Percentiles rank a stretch among this genome's conserved stretches.
phyloP scores from a whole-genome alignment of 371 early-diverging fungal species.

The Rhizopus sp. region DNA sequence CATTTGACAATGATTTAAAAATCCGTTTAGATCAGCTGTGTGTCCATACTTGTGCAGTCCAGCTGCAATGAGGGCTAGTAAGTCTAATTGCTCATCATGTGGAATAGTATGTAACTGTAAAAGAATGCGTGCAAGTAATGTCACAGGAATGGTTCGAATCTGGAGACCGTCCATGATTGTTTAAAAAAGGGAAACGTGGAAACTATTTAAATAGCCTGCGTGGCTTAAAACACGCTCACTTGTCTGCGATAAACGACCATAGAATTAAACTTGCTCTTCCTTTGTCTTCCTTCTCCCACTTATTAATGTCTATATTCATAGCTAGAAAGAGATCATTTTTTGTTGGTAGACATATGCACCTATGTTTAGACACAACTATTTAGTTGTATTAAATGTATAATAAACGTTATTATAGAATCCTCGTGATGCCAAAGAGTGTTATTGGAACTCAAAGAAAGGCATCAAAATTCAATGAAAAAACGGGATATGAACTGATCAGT shows the following conservation, averaged over 20 bases:
- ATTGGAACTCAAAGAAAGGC: conserved; percentile 12
- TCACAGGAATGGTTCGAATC: conserved; percentile 32
- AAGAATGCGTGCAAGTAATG: conserved; percentile 35
- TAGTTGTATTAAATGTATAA: conserved; percentile 13
- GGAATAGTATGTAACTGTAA: conserved; percentile 36
- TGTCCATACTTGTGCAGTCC: conserved; percentile 36
- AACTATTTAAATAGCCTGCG: conserved; percentile 1
- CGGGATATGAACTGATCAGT: conserved; percentile 10
- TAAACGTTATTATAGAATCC: conserved; percentile 14
- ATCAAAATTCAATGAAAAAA: conserved; percentile 10
- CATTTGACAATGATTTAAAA: conserved; percentile 32
- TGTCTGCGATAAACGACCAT: too few species aligned
- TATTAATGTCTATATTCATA: neutral
- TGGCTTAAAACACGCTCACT: neutral
- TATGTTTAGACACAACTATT: conserved; percentile 8
- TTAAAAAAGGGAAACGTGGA: neutral
- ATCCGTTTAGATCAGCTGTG: conserved; percentile 35
- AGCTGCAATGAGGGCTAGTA: conserved; percentile 24
- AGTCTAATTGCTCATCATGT: conserved; percentile 15
- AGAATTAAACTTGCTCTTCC: too few species aligned
- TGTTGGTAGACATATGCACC: neutral
- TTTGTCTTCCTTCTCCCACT: too few species aligned
- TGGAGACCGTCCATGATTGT: conserved; percentile 32
- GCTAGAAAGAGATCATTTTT: too few species aligned
- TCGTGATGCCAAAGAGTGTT: conserved; percentile 3